These are phyloP conservation scores for Didymella segeticola DNA, from an alignment of 2,329 filamentous ascomycete genomes.

Conservation along the genomic window DNA sequence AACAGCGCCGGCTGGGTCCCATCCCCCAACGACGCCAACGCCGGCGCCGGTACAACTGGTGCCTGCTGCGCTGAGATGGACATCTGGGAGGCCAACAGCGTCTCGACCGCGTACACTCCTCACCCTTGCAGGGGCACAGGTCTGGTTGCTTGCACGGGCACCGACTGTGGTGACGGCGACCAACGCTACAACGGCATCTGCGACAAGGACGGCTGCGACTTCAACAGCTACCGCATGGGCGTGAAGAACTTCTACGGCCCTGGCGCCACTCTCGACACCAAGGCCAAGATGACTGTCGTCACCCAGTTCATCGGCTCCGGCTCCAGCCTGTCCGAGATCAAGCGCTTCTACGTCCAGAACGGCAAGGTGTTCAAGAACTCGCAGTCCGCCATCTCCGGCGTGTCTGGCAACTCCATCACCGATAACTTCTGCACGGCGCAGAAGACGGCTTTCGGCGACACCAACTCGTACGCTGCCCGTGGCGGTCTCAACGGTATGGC, in stretches of 20 bases:
- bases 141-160: slow-evolving; percentile 61
- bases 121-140: slow-evolving; percentile 65
- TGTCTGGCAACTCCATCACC: slow-evolving; percentile 62
- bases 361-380: slow-evolving; percentile 58
- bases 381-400: slow-evolving; percentile 52
- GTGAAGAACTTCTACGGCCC: slow-evolving; percentile 69
- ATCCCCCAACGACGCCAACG: slow-evolving; percentile 61
- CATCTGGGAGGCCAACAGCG: slow-evolving; percentile 73
- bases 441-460: slow-evolving; percentile 64
- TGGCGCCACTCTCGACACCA: slow-evolving; percentile 55
- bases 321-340: slow-evolving; percentile 55
- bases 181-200: slow-evolving; percentile 68
- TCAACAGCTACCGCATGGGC: slow-evolving; percentile 66
- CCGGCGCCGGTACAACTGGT: slow-evolving; percentile 61
- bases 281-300: slow-evolving; percentile 56
- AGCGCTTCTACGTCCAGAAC: slow-evolving; percentile 59
- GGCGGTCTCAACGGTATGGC: slow-evolving; percentile 66
- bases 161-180: slow-evolving; percentile 47
- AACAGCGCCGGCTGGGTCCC: slow-evolving; percentile 63
- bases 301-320: slow-evolving; percentile 58
- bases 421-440: slow-evolving; percentile 63
- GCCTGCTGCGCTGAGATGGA: slow-evolving; percentile 75
- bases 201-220: slow-evolving; percentile 74
- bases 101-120: slow-evolving; percentile 69
- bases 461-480: slow-evolving; percentile 59